Base-by-base conservation (phyloP, 257 asterid genomes). In the Ophiorrhiza pumila region DNA sequence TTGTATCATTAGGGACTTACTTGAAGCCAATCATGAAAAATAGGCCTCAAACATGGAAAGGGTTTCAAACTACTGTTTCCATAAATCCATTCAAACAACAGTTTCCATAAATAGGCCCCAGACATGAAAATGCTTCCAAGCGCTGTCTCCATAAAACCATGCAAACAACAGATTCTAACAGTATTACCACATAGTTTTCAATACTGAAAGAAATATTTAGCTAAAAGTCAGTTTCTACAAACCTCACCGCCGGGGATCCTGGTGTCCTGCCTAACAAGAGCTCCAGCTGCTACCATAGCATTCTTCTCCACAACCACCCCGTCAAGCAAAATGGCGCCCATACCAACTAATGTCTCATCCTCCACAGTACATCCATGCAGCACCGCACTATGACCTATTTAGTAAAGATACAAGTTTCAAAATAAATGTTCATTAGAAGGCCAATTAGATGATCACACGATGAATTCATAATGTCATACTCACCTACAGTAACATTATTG, bases 211-310 rank as follows among this genome's bases (percentile, higher is more conserved):
- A n/a, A n/a, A 47, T 39, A 18, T 14, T 58, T 43, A 60, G 78
- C 13, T 3, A 45, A 60, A 67, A 35, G 35, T 22, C 29, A 69
- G 46, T 22, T 17, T 47, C 56, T 22, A 73, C 92, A 47, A 71
- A 94, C 99, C 99, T 94, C 98, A 71, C 97, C 92, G 43, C 84
- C 74, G 62, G 98, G 97, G 68, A 94, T 86, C 80, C 93, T 88
- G 34, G 98, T 90, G 63, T 89, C 86, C 85, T 91, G 97, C 71
- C 97, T 88, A 62, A 94, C 99, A 80, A 91, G 99, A 49, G 99
- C 99, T 76, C 99, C 99, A 65, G 98, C 97, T 80, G 99, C 99
- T 78, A 94, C 96, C 99, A 94, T 91, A 27, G 97, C 93, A 72
- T 94, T 85, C 80, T 94, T 94, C 82, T 94, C 98, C 57, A 94